Base-by-base conservation (phyloP, 805 yeast genomes). In the Pichia scutulata region DNA sequence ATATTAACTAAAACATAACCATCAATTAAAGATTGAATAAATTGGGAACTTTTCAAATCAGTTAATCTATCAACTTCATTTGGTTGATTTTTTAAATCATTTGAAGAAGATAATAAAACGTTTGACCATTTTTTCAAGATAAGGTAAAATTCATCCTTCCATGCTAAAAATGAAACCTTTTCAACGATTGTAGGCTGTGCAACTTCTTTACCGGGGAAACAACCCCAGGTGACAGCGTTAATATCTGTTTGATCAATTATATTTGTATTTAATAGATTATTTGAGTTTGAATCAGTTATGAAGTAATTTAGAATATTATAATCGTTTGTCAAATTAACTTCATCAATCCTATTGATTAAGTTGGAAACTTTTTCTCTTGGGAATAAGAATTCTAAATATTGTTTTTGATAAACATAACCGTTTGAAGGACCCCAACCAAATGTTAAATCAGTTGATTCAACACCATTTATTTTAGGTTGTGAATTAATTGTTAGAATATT, bases 201-300 rank as follows among this genome's bases (percentile, higher is more conserved):
- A 48, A 92, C 86, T 70, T 92, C 97, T 62, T 84, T 85, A 39
- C 96, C 96, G 25, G 98, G 97, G 80, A 88, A 89, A 49, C 90
- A 89, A 55, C 98, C 98, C 98, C 98, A 92, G 19, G 98, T 92
- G 50, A 92, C 97, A 9, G 98, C 97, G 63, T 88, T 90, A 55
- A 95, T 89, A 37, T 82, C 60, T 43, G 78, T 82, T 23, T 76
- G 76, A 44, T 89, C 81, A 18, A 42, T 23, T 23, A 47, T 46
- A 66, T 90, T 90, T 46, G 95, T 79, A 19, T 64, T 55, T 48
- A 89, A 44, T 21, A 48, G 14, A 26, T 49, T 52, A 16, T 45
- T 47, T 25, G 55, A 49, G 6, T 39, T 46, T n/a, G 50, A 41
- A 58, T 74, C 73, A 26, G 87, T 89, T 5, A 90, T 84, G 63